These are phyloP conservation scores for Aureobasidium sp. DNA, from an alignment of 2,329 filamentous ascomycete genomes.

Conservation along the genomic window DNA sequence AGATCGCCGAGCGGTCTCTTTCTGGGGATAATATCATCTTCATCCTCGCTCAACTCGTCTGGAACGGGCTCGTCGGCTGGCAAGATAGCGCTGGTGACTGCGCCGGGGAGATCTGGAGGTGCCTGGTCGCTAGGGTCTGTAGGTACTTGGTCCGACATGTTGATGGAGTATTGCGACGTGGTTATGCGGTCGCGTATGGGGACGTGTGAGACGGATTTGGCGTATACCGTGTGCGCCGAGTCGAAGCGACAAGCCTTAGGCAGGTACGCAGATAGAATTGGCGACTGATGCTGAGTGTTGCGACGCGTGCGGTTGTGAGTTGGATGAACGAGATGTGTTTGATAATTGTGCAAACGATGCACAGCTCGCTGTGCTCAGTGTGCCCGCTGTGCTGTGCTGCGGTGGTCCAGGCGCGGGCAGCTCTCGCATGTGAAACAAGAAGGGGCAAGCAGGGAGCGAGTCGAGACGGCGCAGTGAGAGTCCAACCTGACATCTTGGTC, in stretches of 20 bases:
- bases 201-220: neutral
- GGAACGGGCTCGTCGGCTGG: slow-evolving; percentile 22
- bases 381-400: no score
- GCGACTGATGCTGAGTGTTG: neutral
- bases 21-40: slow-evolving; percentile 22
- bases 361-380: no score
- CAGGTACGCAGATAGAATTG: no score
- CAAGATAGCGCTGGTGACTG: slow-evolving; percentile 28
- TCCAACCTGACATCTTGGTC: neutral
- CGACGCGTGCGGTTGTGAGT: neutral
- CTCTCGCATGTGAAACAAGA: neutral
- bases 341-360: neutral
- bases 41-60: slow-evolving; percentile 18
- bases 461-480: neutral
- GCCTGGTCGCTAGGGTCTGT: neutral
- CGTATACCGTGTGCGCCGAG: neutral
- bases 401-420: neutral
- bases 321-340: neutral
- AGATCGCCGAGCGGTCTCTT: slow-evolving; percentile 17
- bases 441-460: slow-evolving; percentile 4
- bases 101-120: slow-evolving; percentile 10
- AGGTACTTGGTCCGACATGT: slow-evolving; percentile 5
- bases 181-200: neutral
- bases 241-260: neutral
- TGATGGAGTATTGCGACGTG: neutral